Base-by-base conservation (phyloP, 2,329 filamentous ascomycete genomes). In the Calonectria hawksworthii region DNA sequence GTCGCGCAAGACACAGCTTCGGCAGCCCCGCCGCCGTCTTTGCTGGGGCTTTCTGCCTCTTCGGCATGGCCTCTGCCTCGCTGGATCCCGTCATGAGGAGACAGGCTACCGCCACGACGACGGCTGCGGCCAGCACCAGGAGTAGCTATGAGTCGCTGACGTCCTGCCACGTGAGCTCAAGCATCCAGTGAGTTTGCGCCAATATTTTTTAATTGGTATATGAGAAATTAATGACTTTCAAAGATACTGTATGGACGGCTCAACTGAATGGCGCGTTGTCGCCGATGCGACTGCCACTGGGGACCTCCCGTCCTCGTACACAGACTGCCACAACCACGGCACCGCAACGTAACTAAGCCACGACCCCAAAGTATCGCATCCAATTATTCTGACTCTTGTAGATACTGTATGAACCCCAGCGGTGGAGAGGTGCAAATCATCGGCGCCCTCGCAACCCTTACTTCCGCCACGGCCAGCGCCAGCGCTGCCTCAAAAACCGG, bases 401-500 rank as follows among this genome's bases (percentile, higher is more conserved):
- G 79, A 14, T 80, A 77, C 69, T 80, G 79, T 50, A 79, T 81
- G 75, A 78, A 75, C 51, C 79, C 79, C 63, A 78, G 69, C 32
- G 79, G 79, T 11, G 78, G 77, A 56, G 79, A 80, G 63, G 79
- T 81, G 18, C 74, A 81, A 41, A 71, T 80, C 16, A 70, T 80
- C 7, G 77, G 21, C 13, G 72, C 75, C 47, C 74, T 75, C 26
- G 77, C 72, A 1, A 74, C 73, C 3, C 71, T 72, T 14, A 30
- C 77, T 16, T 44, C 66, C 0, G 18, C 18, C 16, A 47, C 41
- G 41, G 41, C 73, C 8, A 75, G 76, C 0, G 61, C 77, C 30
- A 73, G 76, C 23, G 75, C 74, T 10, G 54, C 54, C 14, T 38
- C 54, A 1, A 32, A 21, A 13, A 79, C 79, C 0, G 70, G 75